Base-by-base conservation (phyloP, 345 rosid genomes). In the Camelina sativa region DNA sequence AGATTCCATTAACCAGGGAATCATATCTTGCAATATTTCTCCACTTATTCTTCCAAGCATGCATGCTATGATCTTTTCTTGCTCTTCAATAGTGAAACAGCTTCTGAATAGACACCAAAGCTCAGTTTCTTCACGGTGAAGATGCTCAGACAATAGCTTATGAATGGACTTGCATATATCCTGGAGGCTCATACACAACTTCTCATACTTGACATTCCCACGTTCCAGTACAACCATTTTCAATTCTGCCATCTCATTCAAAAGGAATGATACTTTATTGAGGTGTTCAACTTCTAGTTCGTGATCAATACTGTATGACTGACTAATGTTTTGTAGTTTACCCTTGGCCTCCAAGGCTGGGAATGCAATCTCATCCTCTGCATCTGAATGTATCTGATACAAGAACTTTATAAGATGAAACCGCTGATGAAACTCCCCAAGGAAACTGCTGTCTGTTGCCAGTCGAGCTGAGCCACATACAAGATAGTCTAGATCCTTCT, bases 331-430 rank as follows among this genome's bases (percentile, higher is more conserved):
- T 77, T 72, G 83, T 65, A 83, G 75, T 71, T 86, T 77, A 19
- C 88, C 91, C 76, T 86, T 84, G 25, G 87, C 89, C 81, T 92
- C 95, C 47, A 92, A 41, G 20, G 90, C 91, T 65, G 98, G 98
- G 81, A 92, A 90, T 43, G 86, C 90, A 22, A 87, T 76, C 82
- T 90, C 93, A 77, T 90, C 98, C 77, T 92, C 96, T 4, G 89
- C 83, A 59, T 82, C 83, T n/a, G 87, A 85, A 38, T 89, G 93
- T 48, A 89, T 81, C 74, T 79, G 86, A 83, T 81, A 82, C 25
- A 85, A 78, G 71, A 81, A 75, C 65, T 60, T 76, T 81, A 92
- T 69, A 20, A 86, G 87, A 64, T 84, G 79, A 79, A 88, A 92
- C 12, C 79, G 84, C 56, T 78, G 77, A 34, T 65, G 68, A 82